Evolutionary conservation across 2,329 filamentous ascomycete genomes (phyloP), one percentile per base, ranked within the genome.

Genomic region (Diaporthe citrichinensis): DNA sequence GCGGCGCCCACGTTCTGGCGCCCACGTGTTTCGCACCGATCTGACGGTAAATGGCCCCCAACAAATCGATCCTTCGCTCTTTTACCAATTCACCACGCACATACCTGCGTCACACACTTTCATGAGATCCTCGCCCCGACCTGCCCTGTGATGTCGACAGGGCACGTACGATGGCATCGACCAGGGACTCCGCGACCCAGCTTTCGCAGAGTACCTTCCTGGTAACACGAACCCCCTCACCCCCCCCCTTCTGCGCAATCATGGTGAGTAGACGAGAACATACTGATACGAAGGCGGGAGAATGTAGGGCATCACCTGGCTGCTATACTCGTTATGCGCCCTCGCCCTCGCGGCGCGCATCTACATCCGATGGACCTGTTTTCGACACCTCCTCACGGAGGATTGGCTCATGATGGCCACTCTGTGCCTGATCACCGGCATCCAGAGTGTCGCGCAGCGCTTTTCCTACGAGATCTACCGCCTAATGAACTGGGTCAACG

Each of bases 351-450:
- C 46, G 31, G 61, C 65, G 44, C 75, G 75, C 6, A 51, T 76
- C 41, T 76, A 76, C 61, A 76, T 76, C 39, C 73, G 75, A 41
- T 62, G 74, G 58, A 75, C 69, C 12, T 74, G 71, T 17, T 76
- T 76, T 10, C 73, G 75, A 12, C 53, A 53, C 4, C 53, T 76
- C 46, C 74, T 76, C 46, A 46, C 57, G 28, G 75, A 76, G 75
- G 75, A 76, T 31, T 75, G 65, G 28, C 75, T 76, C 61, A 76
- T 76, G 75, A 36, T 76, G 15, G 73, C 73, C 53, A 68, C 68
- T 9, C 44, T 76, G n/a, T 75, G 61, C 41, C 49, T 76, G 25
- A 71, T 76, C 41, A 39, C 61, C n/a, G 39, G 55, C n/a, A 59
- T 75, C 59, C 67, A 76, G 34, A 71, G 53, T 31, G 46, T 71